Conservation (phyloP, 2,329 filamentous ascomycete species). For the Xylariaceae sp. region DNA sequence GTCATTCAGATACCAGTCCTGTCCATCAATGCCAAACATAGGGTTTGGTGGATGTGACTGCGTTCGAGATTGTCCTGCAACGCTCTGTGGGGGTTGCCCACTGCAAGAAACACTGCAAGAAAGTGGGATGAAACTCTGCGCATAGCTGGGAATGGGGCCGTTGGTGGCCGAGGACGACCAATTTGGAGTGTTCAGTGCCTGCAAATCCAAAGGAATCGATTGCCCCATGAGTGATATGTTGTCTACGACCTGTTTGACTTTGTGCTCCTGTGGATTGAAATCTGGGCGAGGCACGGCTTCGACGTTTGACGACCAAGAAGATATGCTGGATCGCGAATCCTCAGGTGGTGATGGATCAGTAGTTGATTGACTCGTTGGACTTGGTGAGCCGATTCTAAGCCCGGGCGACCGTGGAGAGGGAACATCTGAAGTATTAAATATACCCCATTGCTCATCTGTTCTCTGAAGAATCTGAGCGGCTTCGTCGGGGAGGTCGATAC, state of each 20-base stretch:
- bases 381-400: slow-evolving; percentile 33
- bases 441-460: slow-evolving; percentile 77
- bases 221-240: slow-evolving; percentile 22
- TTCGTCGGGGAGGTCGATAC: slow-evolving; percentile 81
- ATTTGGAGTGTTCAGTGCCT: slow-evolving; percentile 18
- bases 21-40: slow-evolving; percentile 45
- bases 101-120: slow-evolving; percentile 15
- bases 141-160: slow-evolving; percentile 29
- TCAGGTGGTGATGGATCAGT: slow-evolving; percentile 27
- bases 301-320: slow-evolving; percentile 29
- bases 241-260: slow-evolving; percentile 18
- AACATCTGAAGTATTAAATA: slow-evolving; percentile 61
- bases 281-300: slow-evolving; percentile 22
- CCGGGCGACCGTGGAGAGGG: slow-evolving; percentile 47
- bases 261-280: slow-evolving; percentile 22
- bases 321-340: slow-evolving; percentile 23
- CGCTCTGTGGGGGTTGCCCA: slow-evolving; percentile 17
- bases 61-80: slow-evolving; percentile 13
- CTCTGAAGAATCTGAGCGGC: slow-evolving; percentile 72
- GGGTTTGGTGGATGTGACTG: slow-evolving; percentile 32
- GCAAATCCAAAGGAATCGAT: slow-evolving; percentile 19
- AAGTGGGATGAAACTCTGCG: slow-evolving; percentile 27
- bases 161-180: slow-evolving; percentile 27
- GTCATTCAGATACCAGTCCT: slow-evolving; percentile 58
- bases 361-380: slow-evolving; percentile 33